These are phyloP conservation scores for Fusarium fujikuroi DNA, from an alignment of 2,329 filamentous ascomycete genomes.

Conservation along the genomic window DNA sequence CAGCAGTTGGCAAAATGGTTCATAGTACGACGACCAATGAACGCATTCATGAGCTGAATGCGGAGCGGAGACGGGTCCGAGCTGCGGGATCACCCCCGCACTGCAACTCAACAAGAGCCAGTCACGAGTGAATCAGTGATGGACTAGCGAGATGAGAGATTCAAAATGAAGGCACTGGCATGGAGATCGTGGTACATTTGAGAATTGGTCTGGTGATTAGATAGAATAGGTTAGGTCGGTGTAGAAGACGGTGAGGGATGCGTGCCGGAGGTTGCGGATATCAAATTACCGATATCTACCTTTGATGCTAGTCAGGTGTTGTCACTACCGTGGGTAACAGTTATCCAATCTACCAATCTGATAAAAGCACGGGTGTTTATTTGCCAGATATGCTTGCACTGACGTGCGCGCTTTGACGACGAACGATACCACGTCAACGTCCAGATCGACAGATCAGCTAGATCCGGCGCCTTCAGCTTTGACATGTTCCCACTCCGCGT, in stretches of 20 bases:
- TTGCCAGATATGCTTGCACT: not conserved
- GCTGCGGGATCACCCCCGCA: conserved; percentile 24
- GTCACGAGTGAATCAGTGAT: not conserved
- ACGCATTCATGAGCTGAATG: not conserved
- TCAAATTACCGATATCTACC: not conserved
- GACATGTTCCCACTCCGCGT: not conserved
- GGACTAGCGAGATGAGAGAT: not conserved
- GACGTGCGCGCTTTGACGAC: not conserved
- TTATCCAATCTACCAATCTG: not conserved
- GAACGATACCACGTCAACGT: not conserved
- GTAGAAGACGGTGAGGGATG: not conserved
- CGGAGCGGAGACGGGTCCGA: conserved; percentile 21
- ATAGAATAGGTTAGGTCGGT: no score
- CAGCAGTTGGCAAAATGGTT: no score
- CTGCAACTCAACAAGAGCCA: not conserved
- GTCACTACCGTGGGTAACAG: not conserved
- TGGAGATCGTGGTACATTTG: not conserved
- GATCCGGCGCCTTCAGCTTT: not conserved
- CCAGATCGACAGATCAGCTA: not conserved
- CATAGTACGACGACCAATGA: not conserved
- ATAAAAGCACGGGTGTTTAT: not conserved
- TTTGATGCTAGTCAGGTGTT: not conserved
- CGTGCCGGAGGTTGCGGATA: not conserved
- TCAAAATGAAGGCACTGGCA: not conserved
- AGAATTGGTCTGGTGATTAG: not conserved